Evolutionary conservation across 352 stramenopile genomes (phyloP).

Genomic region (Phytophthora sansomeana): DNA sequence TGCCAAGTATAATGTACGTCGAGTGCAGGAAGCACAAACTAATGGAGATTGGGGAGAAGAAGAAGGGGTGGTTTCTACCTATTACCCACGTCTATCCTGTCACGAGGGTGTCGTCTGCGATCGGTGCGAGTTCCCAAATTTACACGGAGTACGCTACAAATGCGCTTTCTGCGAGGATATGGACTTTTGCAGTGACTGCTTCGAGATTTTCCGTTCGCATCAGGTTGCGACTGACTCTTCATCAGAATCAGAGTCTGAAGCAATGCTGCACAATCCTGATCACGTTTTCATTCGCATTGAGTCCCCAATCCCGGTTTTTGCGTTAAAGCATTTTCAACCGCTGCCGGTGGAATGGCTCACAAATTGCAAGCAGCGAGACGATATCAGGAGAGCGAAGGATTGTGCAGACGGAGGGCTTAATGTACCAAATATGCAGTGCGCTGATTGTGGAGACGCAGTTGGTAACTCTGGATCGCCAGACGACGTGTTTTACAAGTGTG

Average conservation of each 20-base stretch:
- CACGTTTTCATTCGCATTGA: slow-evolving; percentile 76
- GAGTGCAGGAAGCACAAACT: slow-evolving; percentile 6
- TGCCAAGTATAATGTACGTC: slow-evolving; percentile 26
- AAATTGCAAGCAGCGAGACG: slow-evolving; percentile 25
- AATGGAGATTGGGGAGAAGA: slow-evolving; percentile 1
- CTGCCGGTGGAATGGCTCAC: slow-evolving; percentile 34
- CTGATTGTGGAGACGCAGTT: slow-evolving; percentile 41
- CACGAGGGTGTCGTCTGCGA: slow-evolving; percentile 81
- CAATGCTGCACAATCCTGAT: slow-evolving; percentile 49
- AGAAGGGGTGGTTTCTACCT: slow-evolving; percentile 19
- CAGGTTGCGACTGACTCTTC: slow-evolving; percentile 28
- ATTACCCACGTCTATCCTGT: slow-evolving; percentile 58
- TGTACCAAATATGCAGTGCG: slow-evolving; percentile 22
- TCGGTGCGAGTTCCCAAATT: slow-evolving; percentile 66
- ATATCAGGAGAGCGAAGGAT: slow-evolving; percentile 5
- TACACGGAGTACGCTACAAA: slow-evolving; percentile 71
- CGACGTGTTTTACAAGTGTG: slow-evolving; percentile 67
- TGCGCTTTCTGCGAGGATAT: slow-evolving; percentile 75
- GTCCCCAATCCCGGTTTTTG: slow-evolving; percentile 71
- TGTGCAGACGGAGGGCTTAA: slow-evolving; percentile 16
- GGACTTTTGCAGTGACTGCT: slow-evolving; percentile 75
- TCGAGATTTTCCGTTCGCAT: slow-evolving; percentile 49
- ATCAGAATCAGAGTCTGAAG: slow-evolving; percentile 30
- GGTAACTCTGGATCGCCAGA: slow-evolving; percentile 26
- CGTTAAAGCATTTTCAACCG: slow-evolving; percentile 63